Evolutionary conservation across 352 stramenopile genomes (phyloP).

Genomic region (Globisporangium nunn): DNA sequence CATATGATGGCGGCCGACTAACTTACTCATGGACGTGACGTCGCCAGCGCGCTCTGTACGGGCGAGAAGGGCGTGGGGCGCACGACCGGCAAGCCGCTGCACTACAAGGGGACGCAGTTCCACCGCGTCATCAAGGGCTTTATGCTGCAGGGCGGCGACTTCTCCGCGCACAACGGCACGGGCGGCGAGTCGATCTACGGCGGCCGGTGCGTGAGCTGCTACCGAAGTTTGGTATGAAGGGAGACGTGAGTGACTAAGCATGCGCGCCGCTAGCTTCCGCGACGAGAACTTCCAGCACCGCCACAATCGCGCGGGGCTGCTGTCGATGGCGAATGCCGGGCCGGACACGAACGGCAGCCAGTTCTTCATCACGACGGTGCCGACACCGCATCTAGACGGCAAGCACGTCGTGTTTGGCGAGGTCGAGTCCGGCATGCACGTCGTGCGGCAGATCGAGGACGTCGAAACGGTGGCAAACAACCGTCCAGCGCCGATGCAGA

Average conservation of each 20-base stretch:
- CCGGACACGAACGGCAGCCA: slow-evolving; percentile 73
- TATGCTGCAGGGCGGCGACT: slow-evolving; percentile 81
- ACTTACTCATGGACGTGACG: background rate
- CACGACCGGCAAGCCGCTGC: slow-evolving; percentile 43
- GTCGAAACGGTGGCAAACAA: slow-evolving; percentile 76
- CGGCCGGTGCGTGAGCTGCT: slow-evolving; percentile 10
- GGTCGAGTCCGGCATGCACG: slow-evolving; percentile 74
- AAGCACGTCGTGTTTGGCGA: slow-evolving; percentile 99
- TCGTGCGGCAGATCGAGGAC: slow-evolving; percentile 89
- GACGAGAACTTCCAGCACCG: slow-evolving; percentile 95
- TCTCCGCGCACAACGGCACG: slow-evolving; percentile 73
- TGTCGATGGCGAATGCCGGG: slow-evolving; percentile 93
- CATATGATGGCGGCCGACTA: too few species aligned
- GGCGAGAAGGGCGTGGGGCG: slow-evolving; percentile 63
- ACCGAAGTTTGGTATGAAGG: too few species aligned
- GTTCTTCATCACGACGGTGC: slow-evolving; percentile 80
- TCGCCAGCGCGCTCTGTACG: slow-evolving; percentile 37
- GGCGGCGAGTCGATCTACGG: slow-evolving; percentile 86
- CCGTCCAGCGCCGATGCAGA: slow-evolving; percentile 69
- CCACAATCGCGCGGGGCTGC: slow-evolving; percentile 89
- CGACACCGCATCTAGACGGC: slow-evolving; percentile 94
- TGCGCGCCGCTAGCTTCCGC: slow-evolving; percentile 66
- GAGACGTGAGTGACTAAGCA: too few species aligned
- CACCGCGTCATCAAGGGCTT: slow-evolving; percentile 85
- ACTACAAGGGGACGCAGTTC: slow-evolving; percentile 67